Percentiles rank a stretch among this genome's conserved stretches.
These are phyloP conservation scores for Trichoderma sp. DNA, from an alignment of 2,329 filamentous ascomycete species.

Conservation along the genomic window DNA sequence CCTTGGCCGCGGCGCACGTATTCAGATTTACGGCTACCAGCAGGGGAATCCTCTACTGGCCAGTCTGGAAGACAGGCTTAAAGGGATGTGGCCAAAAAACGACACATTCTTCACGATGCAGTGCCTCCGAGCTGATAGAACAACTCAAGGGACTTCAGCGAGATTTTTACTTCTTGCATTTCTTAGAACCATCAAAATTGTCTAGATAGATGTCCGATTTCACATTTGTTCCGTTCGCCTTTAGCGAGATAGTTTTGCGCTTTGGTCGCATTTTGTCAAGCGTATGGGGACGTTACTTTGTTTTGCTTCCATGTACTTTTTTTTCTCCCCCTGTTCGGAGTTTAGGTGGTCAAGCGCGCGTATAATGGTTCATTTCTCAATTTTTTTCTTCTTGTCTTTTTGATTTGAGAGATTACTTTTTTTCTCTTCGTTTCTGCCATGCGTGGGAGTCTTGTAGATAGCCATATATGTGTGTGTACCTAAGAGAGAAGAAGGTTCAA, in stretches of 20 bases:
- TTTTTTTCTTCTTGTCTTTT: not conserved
- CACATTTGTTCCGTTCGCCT: not conserved
- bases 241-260: not conserved
- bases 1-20: slow-evolving; percentile 26
- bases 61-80: slow-evolving; percentile 26
- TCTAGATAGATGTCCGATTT: not conserved
- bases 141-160: not conserved
- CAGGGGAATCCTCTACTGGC: slow-evolving; percentile 31
- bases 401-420: not conserved
- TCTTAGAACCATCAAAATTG: not conserved
- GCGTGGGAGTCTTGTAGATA: not conserved
- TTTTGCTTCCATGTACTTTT: not conserved
- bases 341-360: slow-evolving; percentile 8
- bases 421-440: not conserved
- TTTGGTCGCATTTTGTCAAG: not conserved
- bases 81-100: not conserved
- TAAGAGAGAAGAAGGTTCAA: not conserved
- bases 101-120: not conserved
- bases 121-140: not conserved
- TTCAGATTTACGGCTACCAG: slow-evolving; percentile 42
- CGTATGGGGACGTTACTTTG: not conserved
- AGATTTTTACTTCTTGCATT: not conserved
- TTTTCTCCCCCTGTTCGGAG: not conserved
- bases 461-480: not conserved
- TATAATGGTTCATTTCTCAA: not conserved